phyloP scores from a whole-genome alignment of 108 stramenopile genomes.

The Cylindrotheca closterium region DNA sequence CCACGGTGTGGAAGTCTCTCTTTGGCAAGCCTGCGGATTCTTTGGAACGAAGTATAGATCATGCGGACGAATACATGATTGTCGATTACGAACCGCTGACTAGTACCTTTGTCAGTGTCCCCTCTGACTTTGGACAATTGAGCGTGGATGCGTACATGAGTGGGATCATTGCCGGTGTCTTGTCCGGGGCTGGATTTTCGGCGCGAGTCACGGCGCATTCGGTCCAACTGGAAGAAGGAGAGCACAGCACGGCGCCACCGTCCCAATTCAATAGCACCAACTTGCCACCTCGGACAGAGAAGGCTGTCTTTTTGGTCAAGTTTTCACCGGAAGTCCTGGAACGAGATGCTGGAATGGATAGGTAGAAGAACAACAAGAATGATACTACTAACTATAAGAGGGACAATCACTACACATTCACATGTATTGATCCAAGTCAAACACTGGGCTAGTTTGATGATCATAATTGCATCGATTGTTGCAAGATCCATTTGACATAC shows the following conservation, averaged over 20 bases:
- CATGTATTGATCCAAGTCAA: not conserved
- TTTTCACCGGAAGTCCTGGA: constrained; percentile 81
- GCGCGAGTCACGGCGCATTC: constrained; percentile 85
- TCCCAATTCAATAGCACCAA: constrained; percentile 2
- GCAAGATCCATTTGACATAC: not conserved
- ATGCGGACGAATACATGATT: constrained; percentile 96
- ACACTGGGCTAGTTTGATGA: not conserved
- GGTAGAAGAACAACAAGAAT: constrained; percentile 30
- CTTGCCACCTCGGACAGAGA: constrained; percentile 77
- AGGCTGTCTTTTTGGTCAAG: constrained; percentile 92
- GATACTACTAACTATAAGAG: not conserved
- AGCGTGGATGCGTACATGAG: constrained; percentile 91
- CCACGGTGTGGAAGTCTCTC: constrained; percentile 90
- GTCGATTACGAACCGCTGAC: constrained; percentile 90
- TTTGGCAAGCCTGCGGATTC: constrained; percentile 95
- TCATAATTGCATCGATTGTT: not conserved
- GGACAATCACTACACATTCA: not conserved
- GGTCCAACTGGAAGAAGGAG: constrained; percentile 68
- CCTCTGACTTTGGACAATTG: constrained; percentile 81
- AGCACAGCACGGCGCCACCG: constrained; percentile 2
- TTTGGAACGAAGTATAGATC: constrained; percentile 90
- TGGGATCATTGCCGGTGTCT: constrained; percentile 87
- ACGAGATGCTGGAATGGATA: constrained; percentile 76
- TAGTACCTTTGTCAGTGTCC: constrained; percentile 83
- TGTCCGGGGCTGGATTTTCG: constrained; percentile 84